A percentile compares a stretch with the other conserved stretches of the same genome.
phyloP scores from a whole-genome alignment of 371 early-diverging fungal species.

The Vittaforma corneae region DNA sequence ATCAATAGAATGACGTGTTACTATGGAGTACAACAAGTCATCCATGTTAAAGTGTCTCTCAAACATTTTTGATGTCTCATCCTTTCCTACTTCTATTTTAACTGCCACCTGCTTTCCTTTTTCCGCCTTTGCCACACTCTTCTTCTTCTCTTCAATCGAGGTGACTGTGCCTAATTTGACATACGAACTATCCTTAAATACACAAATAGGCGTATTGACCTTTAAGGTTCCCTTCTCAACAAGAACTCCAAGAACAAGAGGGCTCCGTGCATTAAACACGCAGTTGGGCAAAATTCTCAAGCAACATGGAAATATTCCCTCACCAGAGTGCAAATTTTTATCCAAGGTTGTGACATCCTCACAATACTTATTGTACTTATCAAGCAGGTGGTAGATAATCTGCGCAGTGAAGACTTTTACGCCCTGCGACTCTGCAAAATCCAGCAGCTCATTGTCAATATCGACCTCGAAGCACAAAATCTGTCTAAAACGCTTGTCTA shows the following conservation, averaged over 20 bases:
- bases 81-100: constrained; percentile 76
- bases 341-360: constrained; percentile 67
- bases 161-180: constrained; percentile 77
- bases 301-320: constrained; percentile 87
- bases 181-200: constrained; percentile 62
- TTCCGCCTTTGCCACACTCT: constrained; percentile 68
- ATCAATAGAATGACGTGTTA: constrained; percentile 84
- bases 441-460: constrained; percentile 83
- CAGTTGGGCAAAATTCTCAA: constrained; percentile 82
- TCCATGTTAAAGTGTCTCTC: constrained; percentile 85
- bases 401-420: constrained; percentile 87
- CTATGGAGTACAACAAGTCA: constrained; percentile 63
- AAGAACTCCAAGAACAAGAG: constrained; percentile 91
- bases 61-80: constrained; percentile 74
- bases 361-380: constrained; percentile 74
- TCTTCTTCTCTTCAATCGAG: constrained; percentile 87
- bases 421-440: constrained; percentile 77
- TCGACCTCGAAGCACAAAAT: constrained; percentile 97
- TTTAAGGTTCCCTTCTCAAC: constrained; percentile 81
- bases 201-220: constrained; percentile 83
- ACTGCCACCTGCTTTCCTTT: constrained; percentile 84
- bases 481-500: constrained; percentile 72
- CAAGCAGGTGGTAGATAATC: constrained; percentile 97
- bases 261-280: constrained; percentile 85
- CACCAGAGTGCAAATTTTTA: constrained; percentile 71